Evolutionary conservation across 768 basidiomycete species (phyloP), one percentile per base, ranked within the genome.

Genomic region (Hygrocybe coccinea): DNA sequence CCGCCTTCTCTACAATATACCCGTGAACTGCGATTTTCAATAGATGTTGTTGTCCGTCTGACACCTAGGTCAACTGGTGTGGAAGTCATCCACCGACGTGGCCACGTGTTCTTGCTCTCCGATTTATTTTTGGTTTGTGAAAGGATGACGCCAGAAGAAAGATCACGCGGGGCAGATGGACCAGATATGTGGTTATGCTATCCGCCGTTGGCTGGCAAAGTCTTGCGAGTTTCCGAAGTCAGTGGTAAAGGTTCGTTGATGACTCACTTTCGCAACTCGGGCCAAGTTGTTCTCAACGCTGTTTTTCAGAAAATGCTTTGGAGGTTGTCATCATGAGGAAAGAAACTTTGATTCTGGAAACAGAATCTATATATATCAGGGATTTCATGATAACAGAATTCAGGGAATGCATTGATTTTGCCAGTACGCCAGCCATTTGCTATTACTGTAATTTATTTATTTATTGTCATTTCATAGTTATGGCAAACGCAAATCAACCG

Each of bases 141-240:
- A 68, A 79, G 84, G 63, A 91, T 95, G 82, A 65, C 79, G 1
- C 78, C 76, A 17, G 79, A 83, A 50, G 89, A 95, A 57, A 78
- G 74, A 54, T 70, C 72, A 37, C 62, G 69, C 56, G 76, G 74
- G 11, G 70, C 75, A 33, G 81, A 83, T 56, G 83, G 83, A 10
- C 79, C 86, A 5, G 92, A 97, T 65, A 88, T 95, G 86, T 91
- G 85, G 84, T 75, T 99, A 45, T 83, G 86, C 61, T 99, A 97
- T 74, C 97, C 97, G 15, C 97, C 97, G 4, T 74, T 99, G 34
- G 87, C 97, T 11, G 95, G 94, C 4, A 97, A 95, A 67, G 94
- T 97, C 63, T 76, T 99, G 52, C 79, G 80, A 56, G 86, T 90
- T 3, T 74, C 75, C 8, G 85, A 85, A 59, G 76, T 81, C 3